Percentiles rank a stretch among this genome's conserved stretches.
Evolutionary conservation across 768 basidiomycete species (phyloP).

Genomic region (Podaxis sp.): DNA sequence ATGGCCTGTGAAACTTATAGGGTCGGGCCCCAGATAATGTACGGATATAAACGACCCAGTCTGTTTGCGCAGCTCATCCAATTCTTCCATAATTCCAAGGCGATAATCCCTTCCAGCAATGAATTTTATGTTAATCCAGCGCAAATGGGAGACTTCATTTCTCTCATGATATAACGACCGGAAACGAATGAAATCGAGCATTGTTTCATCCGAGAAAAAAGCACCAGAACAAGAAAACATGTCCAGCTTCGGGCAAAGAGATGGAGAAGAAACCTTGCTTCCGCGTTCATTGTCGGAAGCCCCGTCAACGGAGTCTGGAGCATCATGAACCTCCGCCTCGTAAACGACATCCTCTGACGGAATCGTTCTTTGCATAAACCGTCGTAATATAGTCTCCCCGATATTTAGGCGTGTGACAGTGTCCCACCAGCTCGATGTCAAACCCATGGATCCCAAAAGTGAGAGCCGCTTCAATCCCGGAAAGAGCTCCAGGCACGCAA

Average conservation of each 20-base stretch:
- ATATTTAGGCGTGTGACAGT: no score
- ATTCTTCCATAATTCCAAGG: not conserved
- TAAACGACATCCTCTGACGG: not conserved
- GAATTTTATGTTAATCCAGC: not conserved
- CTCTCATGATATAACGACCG: not conserved
- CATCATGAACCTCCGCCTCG: not conserved
- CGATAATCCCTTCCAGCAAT: not conserved
- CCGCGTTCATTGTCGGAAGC: not conserved
- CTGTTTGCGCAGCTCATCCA: not conserved
- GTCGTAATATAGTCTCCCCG: not conserved
- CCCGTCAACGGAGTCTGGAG: not conserved
- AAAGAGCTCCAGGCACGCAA: not conserved
- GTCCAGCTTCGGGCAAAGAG: not conserved
- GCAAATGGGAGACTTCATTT: not conserved
- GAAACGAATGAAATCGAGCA: conserved; percentile 1
- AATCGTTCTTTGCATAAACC: not conserved
- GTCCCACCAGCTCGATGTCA: not conserved
- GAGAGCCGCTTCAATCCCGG: not conserved
- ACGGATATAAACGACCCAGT: not conserved
- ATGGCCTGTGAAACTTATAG: not conserved
- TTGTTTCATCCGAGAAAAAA: not conserved
- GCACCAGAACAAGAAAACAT: not conserved
- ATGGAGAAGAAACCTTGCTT: not conserved
- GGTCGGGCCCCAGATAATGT: not conserved
- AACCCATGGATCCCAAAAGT: not conserved